Evolutionary conservation across 208 protist species (phyloP), one percentile per base, ranked within the genome.

Genomic region (Tritrichomonas musculus): DNA sequence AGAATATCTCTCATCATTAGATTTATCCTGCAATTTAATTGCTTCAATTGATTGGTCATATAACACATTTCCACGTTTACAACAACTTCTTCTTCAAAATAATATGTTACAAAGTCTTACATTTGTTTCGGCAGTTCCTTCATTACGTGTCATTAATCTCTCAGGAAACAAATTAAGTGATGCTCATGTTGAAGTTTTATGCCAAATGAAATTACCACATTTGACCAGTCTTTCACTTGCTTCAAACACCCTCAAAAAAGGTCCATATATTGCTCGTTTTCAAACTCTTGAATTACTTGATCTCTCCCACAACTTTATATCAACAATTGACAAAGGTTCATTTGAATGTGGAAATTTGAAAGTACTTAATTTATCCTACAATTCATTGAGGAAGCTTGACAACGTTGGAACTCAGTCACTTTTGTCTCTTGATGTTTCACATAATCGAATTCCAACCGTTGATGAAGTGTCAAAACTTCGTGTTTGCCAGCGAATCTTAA

Each of bases 131-230:
- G 9, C 27, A 13, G 2, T 88, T 25, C 77, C 77, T 33, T 5
- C 5, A 57, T 14, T 88, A 11, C 53, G 17, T 57, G 13, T 47
- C 14, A 39, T 88, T 1, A 49, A 88, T 88, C 20, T 88, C 9
- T 88, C 77, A 39, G 27, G 27, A 5, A 88, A 88, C 47, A 88
- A 88, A 57, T 53, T 88, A 22, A 49, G 47, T 88, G 77, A 88
- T 39, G 22, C 33, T 50, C 39, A 47, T 50, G 5, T 44, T 50
- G 41, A 82, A 50, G 0, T 50, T 17, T 30, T 82, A 17, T 44
- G 33, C 20, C 27, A 33, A 47, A 47, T 82, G 4, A 30, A 82
- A 39, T 27, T 82, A 41, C 73, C 33, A 50, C 33, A 82, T 50
- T 39, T 82, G 9, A 82, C 33, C 4, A 22, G 17, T 47, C 20